Conservation (phyloP, 257 asterid genomes). For the Forsythia suspensa region DNA sequence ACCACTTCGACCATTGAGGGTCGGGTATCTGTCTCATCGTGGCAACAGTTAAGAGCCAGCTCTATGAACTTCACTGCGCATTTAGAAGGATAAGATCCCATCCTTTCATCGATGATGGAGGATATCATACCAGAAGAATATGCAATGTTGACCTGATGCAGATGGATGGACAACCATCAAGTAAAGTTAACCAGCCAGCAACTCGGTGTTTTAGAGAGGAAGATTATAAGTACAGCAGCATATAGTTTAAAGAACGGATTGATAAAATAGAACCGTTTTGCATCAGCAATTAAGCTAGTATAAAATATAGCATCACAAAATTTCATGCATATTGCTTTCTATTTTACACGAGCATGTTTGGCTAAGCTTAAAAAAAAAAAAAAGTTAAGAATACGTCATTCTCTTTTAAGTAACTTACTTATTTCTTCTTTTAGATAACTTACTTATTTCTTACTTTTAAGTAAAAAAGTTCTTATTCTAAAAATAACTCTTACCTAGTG, state of each 20-base stretch:
- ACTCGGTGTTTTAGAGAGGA: not conserved
- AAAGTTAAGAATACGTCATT: too few species aligned
- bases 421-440: not conserved
- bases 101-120: slow-evolving; percentile 55
- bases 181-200: not conserved
- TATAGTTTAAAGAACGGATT: not conserved
- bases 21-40: slow-evolving; percentile 55
- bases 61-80: slow-evolving; percentile 58
- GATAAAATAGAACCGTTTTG: not conserved
- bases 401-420: not conserved
- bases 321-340: not conserved
- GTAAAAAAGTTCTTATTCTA: not conserved
- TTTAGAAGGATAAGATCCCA: slow-evolving; percentile 74
- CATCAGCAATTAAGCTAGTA: not conserved
- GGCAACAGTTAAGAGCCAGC: slow-evolving; percentile 73
- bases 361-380: not conserved
- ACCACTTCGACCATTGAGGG: slow-evolving; percentile 76
- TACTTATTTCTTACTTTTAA: not conserved
- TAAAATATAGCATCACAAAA: not conserved
- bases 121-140: slow-evolving; percentile 62
- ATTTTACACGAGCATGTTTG: not conserved
- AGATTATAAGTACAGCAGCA: not conserved
- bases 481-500: not conserved
- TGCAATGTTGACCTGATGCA: slow-evolving; percentile 67
- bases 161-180: not conserved